These are phyloP conservation scores for Chenopodium berlandieri DNA, from an alignment of 148 eudicot genomes.

Conservation along the genomic window DNA sequence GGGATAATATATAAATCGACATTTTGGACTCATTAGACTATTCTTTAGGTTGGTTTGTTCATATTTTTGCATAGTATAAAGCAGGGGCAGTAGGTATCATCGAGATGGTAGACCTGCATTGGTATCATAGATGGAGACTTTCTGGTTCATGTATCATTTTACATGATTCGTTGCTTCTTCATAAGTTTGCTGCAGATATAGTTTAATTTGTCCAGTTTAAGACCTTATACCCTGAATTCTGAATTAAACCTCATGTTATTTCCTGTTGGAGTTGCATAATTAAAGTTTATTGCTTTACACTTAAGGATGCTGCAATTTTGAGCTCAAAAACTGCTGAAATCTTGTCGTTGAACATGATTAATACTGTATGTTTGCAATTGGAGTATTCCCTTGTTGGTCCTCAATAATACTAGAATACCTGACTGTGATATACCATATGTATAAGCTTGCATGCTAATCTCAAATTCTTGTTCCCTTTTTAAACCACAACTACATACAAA, in stretches of 20 bases:
- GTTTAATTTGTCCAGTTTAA: neutral
- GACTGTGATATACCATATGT: too few relatives aligned
- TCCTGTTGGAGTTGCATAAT: neutral
- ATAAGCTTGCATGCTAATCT: neutral
- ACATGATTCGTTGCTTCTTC: neutral
- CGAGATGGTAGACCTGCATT: neutral
- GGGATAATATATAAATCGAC: too few relatives aligned
- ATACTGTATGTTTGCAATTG: neutral
- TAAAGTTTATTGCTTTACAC: neutral
- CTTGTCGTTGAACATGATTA: neutral
- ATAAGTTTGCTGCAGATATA: neutral
- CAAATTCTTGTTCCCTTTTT: neutral
- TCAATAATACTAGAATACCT: neutral
- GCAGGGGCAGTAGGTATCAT: neutral
- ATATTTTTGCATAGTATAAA: neutral
- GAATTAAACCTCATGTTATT: neutral
- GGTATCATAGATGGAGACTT: neutral
- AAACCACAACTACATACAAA: neutral
- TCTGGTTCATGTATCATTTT: neutral
- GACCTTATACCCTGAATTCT: neutral
- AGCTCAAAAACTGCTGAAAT: neutral
- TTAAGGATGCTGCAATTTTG: neutral
- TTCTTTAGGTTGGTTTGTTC: neutral
- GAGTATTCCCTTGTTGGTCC: neutral
- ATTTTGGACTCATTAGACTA: neutral